Conservation (phyloP, 257 asterid genomes). For the Scutellaria barbata region DNA sequence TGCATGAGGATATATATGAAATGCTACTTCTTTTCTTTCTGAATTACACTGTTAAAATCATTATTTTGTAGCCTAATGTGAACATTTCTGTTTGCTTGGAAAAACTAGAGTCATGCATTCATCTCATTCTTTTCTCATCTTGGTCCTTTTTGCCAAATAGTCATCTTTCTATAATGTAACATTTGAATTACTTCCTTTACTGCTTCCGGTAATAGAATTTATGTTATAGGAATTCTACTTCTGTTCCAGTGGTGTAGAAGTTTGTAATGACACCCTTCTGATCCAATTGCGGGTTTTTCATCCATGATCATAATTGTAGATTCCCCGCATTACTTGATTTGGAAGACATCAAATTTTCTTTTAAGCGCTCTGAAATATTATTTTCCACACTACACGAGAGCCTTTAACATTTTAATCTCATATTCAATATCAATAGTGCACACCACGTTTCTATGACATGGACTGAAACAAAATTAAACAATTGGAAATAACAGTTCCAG, state of each 20-base stretch:
- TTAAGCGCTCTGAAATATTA: conserved; percentile 3
- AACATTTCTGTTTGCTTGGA: not conserved
- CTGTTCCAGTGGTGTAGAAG: not conserved
- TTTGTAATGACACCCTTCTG: not conserved
- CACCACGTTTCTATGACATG: too few species aligned
- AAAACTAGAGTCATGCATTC: conserved; percentile 5
- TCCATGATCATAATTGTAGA: not conserved
- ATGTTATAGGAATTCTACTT: not conserved
- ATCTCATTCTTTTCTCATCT: not conserved
- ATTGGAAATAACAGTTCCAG: too few species aligned
- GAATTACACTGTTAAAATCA: not conserved
- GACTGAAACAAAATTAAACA: too few species aligned
- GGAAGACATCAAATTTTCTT: not conserved
- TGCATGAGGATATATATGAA: not conserved
- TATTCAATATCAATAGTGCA: too few species aligned
- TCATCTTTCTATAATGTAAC: not conserved
- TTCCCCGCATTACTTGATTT: not conserved
- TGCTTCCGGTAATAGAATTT: not conserved
- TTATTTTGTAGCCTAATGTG: not conserved
- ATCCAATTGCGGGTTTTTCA: not conserved
- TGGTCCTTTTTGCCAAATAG: conserved; percentile 13
- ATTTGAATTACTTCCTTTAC: not conserved
- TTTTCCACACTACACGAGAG: not conserved
- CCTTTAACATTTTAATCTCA: not conserved
- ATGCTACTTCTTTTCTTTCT: not conserved